Base-by-base conservation (phyloP, 352 stramenopile genomes). In the Elongisporangium anandrum region DNA sequence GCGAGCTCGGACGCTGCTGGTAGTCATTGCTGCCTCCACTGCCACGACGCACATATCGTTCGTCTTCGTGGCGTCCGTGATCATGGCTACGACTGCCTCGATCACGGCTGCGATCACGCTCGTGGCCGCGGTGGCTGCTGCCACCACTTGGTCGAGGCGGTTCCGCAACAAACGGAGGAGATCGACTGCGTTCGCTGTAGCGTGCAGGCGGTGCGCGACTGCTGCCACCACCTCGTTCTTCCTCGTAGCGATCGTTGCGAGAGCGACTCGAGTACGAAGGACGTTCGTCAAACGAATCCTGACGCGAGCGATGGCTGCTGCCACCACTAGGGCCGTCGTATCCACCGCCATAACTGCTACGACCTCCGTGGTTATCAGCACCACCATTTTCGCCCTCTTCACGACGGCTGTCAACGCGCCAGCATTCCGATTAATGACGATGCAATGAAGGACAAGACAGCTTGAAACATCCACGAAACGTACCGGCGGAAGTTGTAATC, bases 401-500 rank as follows among this genome's bases (percentile, higher is more conserved):
- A 45, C 34, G 34, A 45, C 34, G 34, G 34, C 34, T 45, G 10
- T 4, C 34, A 45, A 45, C 24, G 7, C 3, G 24, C 24, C 3
- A 45, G 10, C 10, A 17, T 17, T 17, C 34, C 34, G 10, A 17
- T 45, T 4, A 45, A 4, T 17, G 34, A 12, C 16, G 34, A 45
- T 12, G 34, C 34, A 15, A 6, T 4, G 13, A 45, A 45, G 10
- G 34, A 16, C 26, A 38, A 38, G 26, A 38, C 7, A 34, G 26
- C 9, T 34, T 34, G 24, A 34, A 34, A 34, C 10, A 17, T 3
- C 34, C 1, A 1, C 34, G 10, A 45, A 2, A 70, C 66, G 24
- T 64, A 73, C 69, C 71, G 72, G 56, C 73, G 71, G 47, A 78
- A 73, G 58, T 86, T 86, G 66, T 84, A 86, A 60, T 86, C 76